Conservation (phyloP, 2,329 filamentous ascomycete species). For the Clonostachys rhizophaga region DNA sequence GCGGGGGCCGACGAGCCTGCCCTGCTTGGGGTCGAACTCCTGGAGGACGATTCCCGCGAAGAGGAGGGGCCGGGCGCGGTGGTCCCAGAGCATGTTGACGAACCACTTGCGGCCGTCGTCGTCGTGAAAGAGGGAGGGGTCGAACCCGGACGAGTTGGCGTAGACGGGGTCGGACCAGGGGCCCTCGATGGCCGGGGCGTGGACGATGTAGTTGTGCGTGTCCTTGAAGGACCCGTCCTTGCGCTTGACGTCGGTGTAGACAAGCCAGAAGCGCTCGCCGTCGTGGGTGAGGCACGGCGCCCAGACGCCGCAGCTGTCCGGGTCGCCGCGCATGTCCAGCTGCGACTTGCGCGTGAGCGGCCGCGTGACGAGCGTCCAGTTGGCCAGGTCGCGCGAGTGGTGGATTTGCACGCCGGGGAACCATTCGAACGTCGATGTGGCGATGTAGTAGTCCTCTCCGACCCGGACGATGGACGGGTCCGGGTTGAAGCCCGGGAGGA, state of each 20-base stretch:
- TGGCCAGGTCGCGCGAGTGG: conserved; percentile 46
- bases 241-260: conserved; percentile 63
- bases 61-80: conserved; percentile 37
- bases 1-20: conserved; percentile 47
- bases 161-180: conserved; percentile 59
- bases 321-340: conserved; percentile 53
- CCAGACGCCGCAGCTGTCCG: conserved; percentile 59
- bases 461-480: conserved; percentile 50
- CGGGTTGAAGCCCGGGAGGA: conserved; percentile 51
- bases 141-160: conserved; percentile 57
- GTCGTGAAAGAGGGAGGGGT: conserved; percentile 56
- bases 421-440: conserved; percentile 52
- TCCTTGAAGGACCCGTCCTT: conserved; percentile 64
- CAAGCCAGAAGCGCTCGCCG: conserved; percentile 55
- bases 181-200: conserved; percentile 43
- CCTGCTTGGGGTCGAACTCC: conserved; percentile 45
- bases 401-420: conserved; percentile 51
- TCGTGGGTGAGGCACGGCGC: conserved; percentile 60
- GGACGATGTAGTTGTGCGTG: conserved; percentile 60
- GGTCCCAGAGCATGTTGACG: conserved; percentile 52
- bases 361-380: conserved; percentile 41
- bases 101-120: conserved; percentile 52
- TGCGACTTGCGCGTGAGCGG: conserved; percentile 44
- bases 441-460: conserved; percentile 49
- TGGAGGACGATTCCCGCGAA: conserved; percentile 57